Percentiles rank a stretch among this genome's conserved stretches.
Conservation (phyloP, 2,329 filamentous ascomycete genomes). For the Aspergillus sp. region DNA sequence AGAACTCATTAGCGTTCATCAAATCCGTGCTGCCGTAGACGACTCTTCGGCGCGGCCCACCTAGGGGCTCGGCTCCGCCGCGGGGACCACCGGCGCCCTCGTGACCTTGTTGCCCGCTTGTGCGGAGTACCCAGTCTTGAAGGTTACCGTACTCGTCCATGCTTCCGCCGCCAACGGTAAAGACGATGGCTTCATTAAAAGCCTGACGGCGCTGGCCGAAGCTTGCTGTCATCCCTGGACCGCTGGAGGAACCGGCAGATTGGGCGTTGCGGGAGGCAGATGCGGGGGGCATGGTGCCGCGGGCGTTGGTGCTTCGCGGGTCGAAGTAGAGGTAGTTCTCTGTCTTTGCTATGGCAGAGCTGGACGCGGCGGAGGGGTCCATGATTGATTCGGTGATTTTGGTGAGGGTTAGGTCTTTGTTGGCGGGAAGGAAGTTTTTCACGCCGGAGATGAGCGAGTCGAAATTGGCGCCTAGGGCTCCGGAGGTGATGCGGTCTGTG, state of each 20-base stretch:
- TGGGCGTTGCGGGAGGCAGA: slow-evolving; percentile 55
- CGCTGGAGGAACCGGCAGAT: slow-evolving; percentile 51
- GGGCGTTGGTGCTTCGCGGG: slow-evolving; percentile 87
- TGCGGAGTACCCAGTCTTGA: slow-evolving; percentile 90
- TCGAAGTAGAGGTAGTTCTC: slow-evolving; percentile 98
- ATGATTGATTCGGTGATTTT: slow-evolving; percentile 98
- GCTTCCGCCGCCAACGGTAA: slow-evolving; percentile 91
- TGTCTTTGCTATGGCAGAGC: slow-evolving; percentile 91
- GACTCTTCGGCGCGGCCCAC: slow-evolving; percentile 73
- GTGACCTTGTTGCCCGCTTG: slow-evolving; percentile 59
- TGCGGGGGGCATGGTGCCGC: slow-evolving; percentile 86
- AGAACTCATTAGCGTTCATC: slow-evolving; percentile 66
- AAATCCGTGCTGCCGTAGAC: slow-evolving; percentile 91
- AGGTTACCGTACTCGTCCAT: slow-evolving; percentile 99
- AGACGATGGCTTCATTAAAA: slow-evolving; percentile 89
- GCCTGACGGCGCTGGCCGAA: slow-evolving; percentile 91
- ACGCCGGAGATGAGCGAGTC: slow-evolving; percentile 94
- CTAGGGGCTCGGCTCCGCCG: slow-evolving; percentile 35
- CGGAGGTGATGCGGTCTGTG: slow-evolving; percentile 92
- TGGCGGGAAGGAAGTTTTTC: slow-evolving; percentile 96
- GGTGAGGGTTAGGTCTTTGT: slow-evolving; percentile 93
- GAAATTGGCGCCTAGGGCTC: slow-evolving; percentile 83
- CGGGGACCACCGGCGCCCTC: slow-evolving; percentile 45
- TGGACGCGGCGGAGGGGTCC: slow-evolving; percentile 88
- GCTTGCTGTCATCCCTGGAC: slow-evolving; percentile 74